These are phyloP conservation scores for Aphanomyces invadans DNA, from an alignment of 352 stramenopile species.

Conservation along the genomic window DNA sequence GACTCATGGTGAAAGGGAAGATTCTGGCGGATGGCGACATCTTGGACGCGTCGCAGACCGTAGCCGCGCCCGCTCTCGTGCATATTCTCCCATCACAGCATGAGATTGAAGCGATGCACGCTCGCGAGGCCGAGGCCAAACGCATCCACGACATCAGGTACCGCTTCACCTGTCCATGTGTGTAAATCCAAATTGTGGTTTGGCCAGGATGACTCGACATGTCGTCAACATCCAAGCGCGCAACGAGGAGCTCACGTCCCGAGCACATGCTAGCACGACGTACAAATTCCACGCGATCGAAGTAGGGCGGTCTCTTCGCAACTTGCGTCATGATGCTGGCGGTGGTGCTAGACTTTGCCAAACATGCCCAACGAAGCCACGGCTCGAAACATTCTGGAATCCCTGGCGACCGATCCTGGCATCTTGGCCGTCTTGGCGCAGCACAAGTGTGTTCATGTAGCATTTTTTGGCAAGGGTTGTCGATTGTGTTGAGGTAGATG, in stretches of 20 bases:
- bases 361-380: conserved; percentile 45
- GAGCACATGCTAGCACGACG: conserved; percentile 35
- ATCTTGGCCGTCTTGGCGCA: conserved; percentile 85
- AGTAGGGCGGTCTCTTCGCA: conserved; percentile 19
- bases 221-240: conserved; percentile 50
- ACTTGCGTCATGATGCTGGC: not conserved
- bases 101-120: conserved; percentile 5
- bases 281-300: conserved; percentile 72
- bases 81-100: not conserved
- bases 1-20: conserved; percentile 15
- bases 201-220: conserved; percentile 38
- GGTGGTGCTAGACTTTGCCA: conserved; percentile 33
- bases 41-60: not conserved
- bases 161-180: not conserved
- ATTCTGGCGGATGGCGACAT: not conserved
- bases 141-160: conserved; percentile 34
- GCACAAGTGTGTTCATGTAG: conserved; percentile 50
- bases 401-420: conserved; percentile 78
- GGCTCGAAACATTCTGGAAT: conserved; percentile 72
- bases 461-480: not conserved
- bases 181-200: not conserved
- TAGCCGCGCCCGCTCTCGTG: not conserved
- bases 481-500: conserved; percentile 35
- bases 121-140: conserved; percentile 1
- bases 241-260: conserved; percentile 36